Base-by-base conservation (phyloP, 2,329 filamentous ascomycete species). In the Exutisphaerella laricina region DNA sequence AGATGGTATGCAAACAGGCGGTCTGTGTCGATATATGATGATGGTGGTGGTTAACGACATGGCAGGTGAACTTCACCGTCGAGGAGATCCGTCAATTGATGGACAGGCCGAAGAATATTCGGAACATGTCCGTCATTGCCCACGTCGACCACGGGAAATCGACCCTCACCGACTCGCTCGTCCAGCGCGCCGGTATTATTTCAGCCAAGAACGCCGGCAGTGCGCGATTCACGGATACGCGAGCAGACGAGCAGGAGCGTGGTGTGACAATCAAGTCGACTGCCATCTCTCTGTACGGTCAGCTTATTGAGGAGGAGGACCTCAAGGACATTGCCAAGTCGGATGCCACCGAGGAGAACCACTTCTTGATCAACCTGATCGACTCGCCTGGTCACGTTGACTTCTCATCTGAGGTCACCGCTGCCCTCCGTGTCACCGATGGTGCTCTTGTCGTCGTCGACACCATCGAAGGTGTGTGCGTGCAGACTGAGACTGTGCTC, bases 201-300 rank as follows among this genome's bases (percentile, higher is more conserved):
- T 97, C 92, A 63, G 86, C 88, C 63, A 88, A 88, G 64, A 97
- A 97, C 78, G 92, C 92, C 64, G 92, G 92, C 73, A 88, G 94
- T 70, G 82, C 84, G 59, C 85, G 92, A 73, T 94, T 90, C 70
- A 98, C 89, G 65, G 92, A 98, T 74, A 98, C 92, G 56, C 86
- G 92, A 74, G 75, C 85, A 58, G 92, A 98, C 71, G 92, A 98
- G 73, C 92, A 98, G 78, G 92, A 98, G 71, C 89, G 92, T 84
- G 88, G 92, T 82, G 96, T 98, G 67, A 98, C 92, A 64, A 98
- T 98, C 84, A 98, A 98, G 84, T 98, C 92, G 46, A 98, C 92
- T 54, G 92, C 94, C 73, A 98, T 98, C 77, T 97, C 94, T 61
- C 82, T 98, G 66, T 98, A 92, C 75, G 88, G 87, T 67, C 76